Evolutionary conservation across 2,329 filamentous ascomycete species (phyloP), one percentile per base, ranked within the genome.

Genomic region (Apiospora sp.): DNA sequence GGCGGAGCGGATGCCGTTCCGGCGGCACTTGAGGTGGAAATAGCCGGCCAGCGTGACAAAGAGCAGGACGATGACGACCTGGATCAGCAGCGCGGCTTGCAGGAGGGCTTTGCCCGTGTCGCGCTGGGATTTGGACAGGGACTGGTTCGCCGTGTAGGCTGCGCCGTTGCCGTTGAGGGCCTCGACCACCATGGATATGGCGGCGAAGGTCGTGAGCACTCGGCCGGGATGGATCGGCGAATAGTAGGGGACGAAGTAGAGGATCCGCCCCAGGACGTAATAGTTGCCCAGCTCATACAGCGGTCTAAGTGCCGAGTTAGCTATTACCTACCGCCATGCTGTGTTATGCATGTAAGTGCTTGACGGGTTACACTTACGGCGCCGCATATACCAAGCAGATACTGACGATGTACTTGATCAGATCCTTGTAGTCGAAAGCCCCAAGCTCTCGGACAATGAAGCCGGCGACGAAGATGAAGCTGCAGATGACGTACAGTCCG

Each of bases 231-330:
- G 81, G 34, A 86, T 80, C 0, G 89, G 88, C 0, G 88, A 84
- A 72, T 87, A 82, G 75, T 90, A 87, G 0, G 89, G 89, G 12
- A 90, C 84, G 78, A 90, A 91, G 79, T 87, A 88, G 8, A 91
- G 82, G 22, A 89, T 83, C 2, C 88, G 85, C 2, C 86, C 86
- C 69, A 91, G 85, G 67, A 90, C 83, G 75, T 90, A 86, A 78
- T 91, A 91, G 76, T 90, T 90, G 58, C 85, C 84, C 4, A 88
- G 84, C 71, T 89, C 87, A 69, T 90, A 87, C 12, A 90, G 81
- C 1, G 89, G 89, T 24, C 86, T 86, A 61, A 22, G 34, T 34
- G 8, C 22, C 34, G 12, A 12, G 34, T 64, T n/a, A 49, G 67
- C 24, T 7, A 12, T 49, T 37, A n/a, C 58, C 58, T 37, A n/a